Evolutionary conservation across 306 rosid species (phyloP).

Genomic region (Medicago arabica): DNA sequence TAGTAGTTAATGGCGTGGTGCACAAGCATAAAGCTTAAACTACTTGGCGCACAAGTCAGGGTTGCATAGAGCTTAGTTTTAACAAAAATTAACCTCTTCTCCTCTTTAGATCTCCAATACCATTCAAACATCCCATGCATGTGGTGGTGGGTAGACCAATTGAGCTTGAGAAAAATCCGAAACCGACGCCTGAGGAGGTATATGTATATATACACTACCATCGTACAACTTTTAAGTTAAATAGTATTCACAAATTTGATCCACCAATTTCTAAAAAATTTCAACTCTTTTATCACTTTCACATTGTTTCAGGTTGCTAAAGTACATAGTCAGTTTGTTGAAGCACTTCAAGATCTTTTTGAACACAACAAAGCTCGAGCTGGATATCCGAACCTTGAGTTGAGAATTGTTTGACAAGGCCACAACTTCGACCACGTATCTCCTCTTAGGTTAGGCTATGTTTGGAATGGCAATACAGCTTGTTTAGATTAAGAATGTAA

Average conservation of each 20-base stretch:
- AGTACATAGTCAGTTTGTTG: slow-evolving; percentile 65
- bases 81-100: slow-evolving; percentile 6
- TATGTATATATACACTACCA: slow-evolving; percentile 26
- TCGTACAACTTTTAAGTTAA: background rate
- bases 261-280: background rate
- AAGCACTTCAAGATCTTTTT: slow-evolving; percentile 74
- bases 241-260: background rate
- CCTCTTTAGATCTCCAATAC: slow-evolving; percentile 77
- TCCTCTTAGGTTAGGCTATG: background rate
- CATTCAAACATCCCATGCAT: slow-evolving; percentile 79
- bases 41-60: background rate
- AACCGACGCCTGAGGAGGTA: slow-evolving; percentile 71
- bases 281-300: background rate
- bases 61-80: background rate
- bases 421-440: background rate
- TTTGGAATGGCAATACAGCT: background rate
- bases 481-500: slow-evolving; percentile 13
- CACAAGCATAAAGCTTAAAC: background rate
- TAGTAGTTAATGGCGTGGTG: slow-evolving; percentile 5
- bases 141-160: slow-evolving; percentile 95
- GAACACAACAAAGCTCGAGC: slow-evolving; percentile 69
- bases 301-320: slow-evolving; percentile 55
- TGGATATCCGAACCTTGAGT: slow-evolving; percentile 65
- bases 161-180: slow-evolving; percentile 69
- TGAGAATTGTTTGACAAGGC: slow-evolving; percentile 61